Evolutionary conservation across 192 early-diverging fungal species (phyloP).

Genomic region (Mortierella antarctica): DNA sequence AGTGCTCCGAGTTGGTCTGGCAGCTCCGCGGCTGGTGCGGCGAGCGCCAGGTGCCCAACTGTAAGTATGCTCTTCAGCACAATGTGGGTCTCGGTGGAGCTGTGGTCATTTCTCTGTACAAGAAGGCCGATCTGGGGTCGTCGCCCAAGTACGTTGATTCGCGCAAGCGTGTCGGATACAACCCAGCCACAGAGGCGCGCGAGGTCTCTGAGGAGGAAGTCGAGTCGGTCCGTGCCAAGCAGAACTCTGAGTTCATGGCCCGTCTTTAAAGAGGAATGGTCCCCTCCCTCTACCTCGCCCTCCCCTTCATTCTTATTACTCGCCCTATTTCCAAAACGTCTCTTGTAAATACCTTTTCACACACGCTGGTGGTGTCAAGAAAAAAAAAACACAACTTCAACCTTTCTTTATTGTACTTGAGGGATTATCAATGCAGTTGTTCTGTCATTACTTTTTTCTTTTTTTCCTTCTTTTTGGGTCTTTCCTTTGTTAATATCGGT

Average conservation of each 20-base stretch:
- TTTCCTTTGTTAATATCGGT: not conserved
- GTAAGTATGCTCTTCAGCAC: conserved; percentile 75
- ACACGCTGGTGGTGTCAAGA: not conserved
- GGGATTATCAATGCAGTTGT: not conserved
- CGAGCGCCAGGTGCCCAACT: conserved; percentile 73
- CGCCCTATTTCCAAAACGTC: not conserved
- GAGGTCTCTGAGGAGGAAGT: conserved; percentile 68
- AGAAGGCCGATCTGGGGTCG: conserved; percentile 56
- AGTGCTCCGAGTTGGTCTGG: conserved; percentile 75
- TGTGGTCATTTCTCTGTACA: conserved; percentile 73
- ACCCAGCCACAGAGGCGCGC: conserved; percentile 72
- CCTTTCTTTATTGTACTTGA: not conserved
- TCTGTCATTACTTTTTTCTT: not conserved
- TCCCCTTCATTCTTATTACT: not conserved
- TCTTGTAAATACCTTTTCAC: not conserved
- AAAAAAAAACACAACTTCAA: too few relatives aligned
- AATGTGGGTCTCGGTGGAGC: conserved; percentile 82
- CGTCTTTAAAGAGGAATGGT: conserved; percentile 32
- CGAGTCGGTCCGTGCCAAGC: conserved; percentile 59
- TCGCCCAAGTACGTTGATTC: conserved; percentile 43
- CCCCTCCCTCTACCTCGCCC: not conserved
- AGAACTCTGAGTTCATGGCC: conserved; percentile 53
- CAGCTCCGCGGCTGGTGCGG: conserved; percentile 74
- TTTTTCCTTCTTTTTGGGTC: not conserved
- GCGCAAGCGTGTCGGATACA: conserved; percentile 60